Evolutionary conservation across 306 rosid species (phyloP).

Genomic region (Adenanthera pavonina): DNA sequence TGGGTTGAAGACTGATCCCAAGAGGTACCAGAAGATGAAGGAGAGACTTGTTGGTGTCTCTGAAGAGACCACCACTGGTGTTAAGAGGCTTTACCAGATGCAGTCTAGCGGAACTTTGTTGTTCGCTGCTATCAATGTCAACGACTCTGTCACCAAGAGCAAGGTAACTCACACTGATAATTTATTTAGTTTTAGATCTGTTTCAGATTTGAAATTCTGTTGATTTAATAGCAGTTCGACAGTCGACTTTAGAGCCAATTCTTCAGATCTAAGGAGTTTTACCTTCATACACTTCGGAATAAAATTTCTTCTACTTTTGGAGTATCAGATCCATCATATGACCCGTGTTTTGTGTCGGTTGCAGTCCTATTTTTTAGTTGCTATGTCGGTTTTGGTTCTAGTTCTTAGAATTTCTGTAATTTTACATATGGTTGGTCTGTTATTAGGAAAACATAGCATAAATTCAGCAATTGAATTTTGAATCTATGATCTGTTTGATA

Average conservation of each 20-base stretch:
- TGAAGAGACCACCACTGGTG: conserved; percentile 94
- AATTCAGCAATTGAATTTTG: background rate
- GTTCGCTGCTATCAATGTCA: conserved; percentile 93
- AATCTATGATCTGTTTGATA: conserved; percentile 18
- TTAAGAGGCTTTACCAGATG: conserved; percentile 94
- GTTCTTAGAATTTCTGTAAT: background rate
- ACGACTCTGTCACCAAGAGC: conserved; percentile 74
- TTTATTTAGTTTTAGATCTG: conserved; percentile 22
- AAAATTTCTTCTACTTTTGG: background rate
- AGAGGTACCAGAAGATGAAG: conserved; percentile 88
- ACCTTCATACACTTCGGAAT: background rate
- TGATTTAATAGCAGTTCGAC: too few species aligned
- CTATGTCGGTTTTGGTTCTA: background rate
- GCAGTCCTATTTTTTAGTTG: background rate
- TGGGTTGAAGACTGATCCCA: conserved; percentile 79
- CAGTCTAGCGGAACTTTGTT: conserved; percentile 69
- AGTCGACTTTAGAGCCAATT: background rate
- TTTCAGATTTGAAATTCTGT: conserved; percentile 29
- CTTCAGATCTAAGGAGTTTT: background rate
- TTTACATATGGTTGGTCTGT: background rate
- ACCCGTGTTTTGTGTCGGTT: background rate
- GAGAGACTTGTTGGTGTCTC: conserved; percentile 85
- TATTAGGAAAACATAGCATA: background rate
- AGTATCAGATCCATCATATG: background rate
- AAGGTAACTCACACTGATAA: conserved; percentile 56